Base-by-base conservation (phyloP, 441 rosid genomes). In the Gossypium lobatum region DNA sequence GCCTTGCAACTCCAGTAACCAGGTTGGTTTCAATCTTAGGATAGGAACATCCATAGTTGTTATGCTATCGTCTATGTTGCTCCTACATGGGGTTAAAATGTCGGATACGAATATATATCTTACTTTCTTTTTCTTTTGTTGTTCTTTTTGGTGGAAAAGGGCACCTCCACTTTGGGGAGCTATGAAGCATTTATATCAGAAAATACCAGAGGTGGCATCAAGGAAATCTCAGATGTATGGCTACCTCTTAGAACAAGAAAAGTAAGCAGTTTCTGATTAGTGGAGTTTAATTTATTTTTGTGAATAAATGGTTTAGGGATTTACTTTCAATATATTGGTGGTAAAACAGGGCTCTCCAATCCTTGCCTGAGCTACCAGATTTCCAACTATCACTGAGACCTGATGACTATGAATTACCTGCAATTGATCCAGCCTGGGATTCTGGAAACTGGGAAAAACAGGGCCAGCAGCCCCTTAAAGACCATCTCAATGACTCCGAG, bases 161-260 rank as follows among this genome's bases (percentile, higher is more conserved):
- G 82, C 90, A 81, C 89, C 97, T 81, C 96, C 95, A 20, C 77
- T 76, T 2, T 93, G 98, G 96, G 98, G 96, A 14, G 88, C 80
- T 2, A 93, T 93, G 95, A 95, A 86, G 85, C 87, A 88, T 73
- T 77, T 95, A 70, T 86, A 81, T 74, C 91, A 89, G 82, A 95
- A 90, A 80, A 90, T 95, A 74, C 95, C 96, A 21, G 97, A 91
- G 83, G 88, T 95, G 71, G 97, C 96, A 61, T 80, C 82, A 1
- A 89, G 84, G 62, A 95, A 91, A 80, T 89, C 93, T 72, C 95
- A 90, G 78, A 90, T 78, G 82, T 90, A 90, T 71, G 96, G 98
- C 64, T 93, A 87, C 82, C 87, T 93, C 71, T 76, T 93, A 74
- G 92, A 91, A 84, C 86, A 95, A 81, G 98, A 91, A 59, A 89